phyloP scores from a whole-genome alignment of 1,284 basidiomycete genomes.

The Sporisorium scitamineum region DNA sequence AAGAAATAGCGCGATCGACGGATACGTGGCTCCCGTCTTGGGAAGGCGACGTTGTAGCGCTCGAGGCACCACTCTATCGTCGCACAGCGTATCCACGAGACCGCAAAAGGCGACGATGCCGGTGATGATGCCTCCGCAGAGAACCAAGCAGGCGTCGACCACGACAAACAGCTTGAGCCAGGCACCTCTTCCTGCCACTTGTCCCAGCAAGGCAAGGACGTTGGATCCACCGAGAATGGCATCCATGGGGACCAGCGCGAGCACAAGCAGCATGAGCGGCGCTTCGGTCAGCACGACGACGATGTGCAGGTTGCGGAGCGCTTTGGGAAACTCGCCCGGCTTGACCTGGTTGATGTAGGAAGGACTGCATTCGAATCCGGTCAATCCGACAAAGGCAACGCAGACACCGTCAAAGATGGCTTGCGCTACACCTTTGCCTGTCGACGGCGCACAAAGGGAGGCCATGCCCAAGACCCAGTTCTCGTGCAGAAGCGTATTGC shows the following conservation, averaged over 20 bases:
- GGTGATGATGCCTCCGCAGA: constrained; percentile 59
- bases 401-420: constrained; percentile 54
- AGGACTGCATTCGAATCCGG: constrained; percentile 56
- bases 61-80: constrained; percentile 75
- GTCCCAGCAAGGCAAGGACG: constrained; percentile 44
- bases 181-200: constrained; percentile 33
- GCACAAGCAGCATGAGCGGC: constrained; percentile 53
- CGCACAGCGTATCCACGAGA: constrained; percentile 42
- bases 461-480: constrained; percentile 52
- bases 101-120: constrained; percentile 51
- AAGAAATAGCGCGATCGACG: constrained; percentile 74
- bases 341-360: constrained; percentile 56
- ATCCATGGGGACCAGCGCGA: constrained; percentile 45
- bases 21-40: constrained; percentile 73
- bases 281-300: constrained; percentile 49
- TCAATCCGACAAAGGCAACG: constrained; percentile 58
- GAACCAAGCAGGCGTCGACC: constrained; percentile 53
- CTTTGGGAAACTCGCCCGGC: constrained; percentile 46
- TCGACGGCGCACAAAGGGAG: constrained; percentile 8
- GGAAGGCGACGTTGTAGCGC: constrained; percentile 73
- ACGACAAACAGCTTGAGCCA: constrained; percentile 55
- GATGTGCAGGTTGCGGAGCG: constrained; percentile 52
- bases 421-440: constrained; percentile 42
- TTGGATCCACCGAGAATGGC: constrained; percentile 42
- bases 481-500: constrained; percentile 32